phyloP scores from a whole-genome alignment of 2,329 filamentous ascomycete genomes.

The Dothistroma pini region DNA sequence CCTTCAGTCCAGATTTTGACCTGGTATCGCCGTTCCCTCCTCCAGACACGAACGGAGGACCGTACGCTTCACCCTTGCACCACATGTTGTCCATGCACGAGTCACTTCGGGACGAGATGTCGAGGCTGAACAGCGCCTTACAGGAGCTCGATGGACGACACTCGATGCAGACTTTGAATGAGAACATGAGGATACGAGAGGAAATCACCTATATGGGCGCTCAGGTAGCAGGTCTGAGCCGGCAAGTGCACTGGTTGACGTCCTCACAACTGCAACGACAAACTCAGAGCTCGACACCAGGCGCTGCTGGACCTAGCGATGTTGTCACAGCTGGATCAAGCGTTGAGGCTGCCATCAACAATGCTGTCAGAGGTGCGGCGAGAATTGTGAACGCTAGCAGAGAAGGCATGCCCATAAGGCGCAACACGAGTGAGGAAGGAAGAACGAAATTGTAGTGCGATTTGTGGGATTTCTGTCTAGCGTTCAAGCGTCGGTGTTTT shows the following conservation, averaged over 20 bases:
- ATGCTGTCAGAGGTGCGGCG: conserved; percentile 30
- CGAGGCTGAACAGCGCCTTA: conserved; percentile 52
- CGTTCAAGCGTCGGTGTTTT: neutral
- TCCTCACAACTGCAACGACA: conserved; percentile 52
- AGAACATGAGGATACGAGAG: conserved; percentile 58
- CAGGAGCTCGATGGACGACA: conserved; percentile 58
- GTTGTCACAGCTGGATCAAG: conserved; percentile 20
- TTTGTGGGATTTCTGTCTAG: neutral
- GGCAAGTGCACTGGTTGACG: conserved; percentile 62
- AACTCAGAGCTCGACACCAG: conserved; percentile 18
- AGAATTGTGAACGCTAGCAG: conserved; percentile 24
- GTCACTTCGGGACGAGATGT: conserved; percentile 57
- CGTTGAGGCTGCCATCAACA: conserved; percentile 29
- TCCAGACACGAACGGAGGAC: conserved; percentile 28
- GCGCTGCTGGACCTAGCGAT: conserved; percentile 8
- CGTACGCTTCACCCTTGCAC: conserved; percentile 49
- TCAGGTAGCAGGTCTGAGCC: conserved; percentile 55
- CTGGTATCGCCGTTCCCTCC: conserved; percentile 27
- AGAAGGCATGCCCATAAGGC: conserved; percentile 21
- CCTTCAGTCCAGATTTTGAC: conserved; percentile 29
- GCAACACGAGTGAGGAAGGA: conserved; percentile 35
- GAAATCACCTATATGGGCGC: conserved; percentile 60
- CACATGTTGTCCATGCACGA: conserved; percentile 61
- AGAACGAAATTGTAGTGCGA: conserved; percentile 35
- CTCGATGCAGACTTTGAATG: conserved; percentile 61